Percentiles rank a stretch among this genome's conserved stretches.
Conservation (phyloP, 2,329 filamentous ascomycete species). For the Colletotrichum sp. region DNA sequence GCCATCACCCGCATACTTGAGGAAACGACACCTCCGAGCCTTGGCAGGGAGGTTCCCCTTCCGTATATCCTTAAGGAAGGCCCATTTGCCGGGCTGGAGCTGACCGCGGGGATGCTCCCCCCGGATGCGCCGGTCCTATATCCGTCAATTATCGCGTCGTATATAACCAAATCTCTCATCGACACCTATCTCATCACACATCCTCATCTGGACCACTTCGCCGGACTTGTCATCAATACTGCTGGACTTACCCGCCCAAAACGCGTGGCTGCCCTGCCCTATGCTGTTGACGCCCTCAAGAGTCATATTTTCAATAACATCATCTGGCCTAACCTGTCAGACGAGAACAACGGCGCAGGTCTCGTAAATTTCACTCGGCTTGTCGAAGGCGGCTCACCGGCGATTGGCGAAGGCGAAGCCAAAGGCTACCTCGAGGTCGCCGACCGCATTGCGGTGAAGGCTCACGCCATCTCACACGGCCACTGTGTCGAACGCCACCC, state of each 20-base stretch:
- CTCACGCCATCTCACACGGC: slow-evolving; percentile 88
- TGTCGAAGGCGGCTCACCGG: slow-evolving; percentile 85
- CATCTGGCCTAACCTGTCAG: slow-evolving; percentile 96
- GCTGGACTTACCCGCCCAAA: slow-evolving; percentile 85
- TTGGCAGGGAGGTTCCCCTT: slow-evolving; percentile 40
- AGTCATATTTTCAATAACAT: slow-evolving; percentile 96
- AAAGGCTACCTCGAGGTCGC: slow-evolving; percentile 88
- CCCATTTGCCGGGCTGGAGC: slow-evolving; percentile 79
- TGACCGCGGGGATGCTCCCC: slow-evolving; percentile 50
- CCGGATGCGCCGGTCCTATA: slow-evolving; percentile 57
- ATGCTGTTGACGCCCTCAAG: slow-evolving; percentile 91
- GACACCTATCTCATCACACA: slow-evolving; percentile 94
- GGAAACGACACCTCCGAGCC: slow-evolving; percentile 44
- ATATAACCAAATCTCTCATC: slow-evolving; percentile 80
- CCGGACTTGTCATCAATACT: slow-evolving; percentile 92
- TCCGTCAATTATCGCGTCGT: slow-evolving; percentile 73
- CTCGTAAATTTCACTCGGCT: slow-evolving; percentile 89
- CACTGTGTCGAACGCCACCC: slow-evolving; percentile 77
- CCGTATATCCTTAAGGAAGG: slow-evolving; percentile 67
- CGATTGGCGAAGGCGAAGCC: slow-evolving; percentile 79
- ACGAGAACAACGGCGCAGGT: slow-evolving; percentile 94
- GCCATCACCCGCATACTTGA: slow-evolving; percentile 83
- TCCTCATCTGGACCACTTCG: slow-evolving; percentile 94
- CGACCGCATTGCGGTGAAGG: slow-evolving; percentile 87
- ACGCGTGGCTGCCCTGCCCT: slow-evolving; percentile 82